Percentiles rank a stretch among this genome's conserved stretches.
Evolutionary conservation across 225 moss, liverwort and hornwort genomes (phyloP).

Genomic region (Straminergon stramineum): DNA sequence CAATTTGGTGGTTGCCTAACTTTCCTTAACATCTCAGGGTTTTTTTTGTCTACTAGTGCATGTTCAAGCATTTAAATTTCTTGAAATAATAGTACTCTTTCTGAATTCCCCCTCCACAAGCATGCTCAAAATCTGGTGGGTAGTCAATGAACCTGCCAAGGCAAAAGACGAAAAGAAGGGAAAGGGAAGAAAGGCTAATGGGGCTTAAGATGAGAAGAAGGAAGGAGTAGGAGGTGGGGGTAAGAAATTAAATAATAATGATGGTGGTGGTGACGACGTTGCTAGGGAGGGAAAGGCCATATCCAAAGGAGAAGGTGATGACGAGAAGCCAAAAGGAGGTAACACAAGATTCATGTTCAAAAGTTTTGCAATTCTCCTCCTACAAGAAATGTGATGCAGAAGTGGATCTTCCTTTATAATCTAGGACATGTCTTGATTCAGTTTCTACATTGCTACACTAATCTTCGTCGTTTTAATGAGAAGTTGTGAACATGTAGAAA

Average conservation of each 20-base stretch:
- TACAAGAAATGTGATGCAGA: not conserved
- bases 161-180: constrained; percentile 17
- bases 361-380: not conserved
- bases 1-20: not conserved
- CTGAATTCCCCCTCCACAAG: not conserved
- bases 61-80: not conserved
- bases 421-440: not conserved
- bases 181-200: constrained; percentile 2
- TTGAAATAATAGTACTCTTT: not conserved
- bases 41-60: not conserved
- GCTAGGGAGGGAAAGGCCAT: not conserved
- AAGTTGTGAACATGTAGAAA: too few species aligned
- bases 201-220: not conserved
- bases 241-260: constrained; percentile 14
- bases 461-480: not conserved
- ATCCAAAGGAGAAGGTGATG: not conserved
- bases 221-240: not conserved
- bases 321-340: not conserved
- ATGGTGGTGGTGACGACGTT: not conserved
- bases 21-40: not conserved
- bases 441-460: too few species aligned
- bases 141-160: constrained; percentile 1
- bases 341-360: not conserved
- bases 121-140: constrained; percentile 45
- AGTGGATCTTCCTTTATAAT: not conserved